Conservation (phyloP, 805 yeast genomes). For the Metschnikowia cerradonensis region DNA sequence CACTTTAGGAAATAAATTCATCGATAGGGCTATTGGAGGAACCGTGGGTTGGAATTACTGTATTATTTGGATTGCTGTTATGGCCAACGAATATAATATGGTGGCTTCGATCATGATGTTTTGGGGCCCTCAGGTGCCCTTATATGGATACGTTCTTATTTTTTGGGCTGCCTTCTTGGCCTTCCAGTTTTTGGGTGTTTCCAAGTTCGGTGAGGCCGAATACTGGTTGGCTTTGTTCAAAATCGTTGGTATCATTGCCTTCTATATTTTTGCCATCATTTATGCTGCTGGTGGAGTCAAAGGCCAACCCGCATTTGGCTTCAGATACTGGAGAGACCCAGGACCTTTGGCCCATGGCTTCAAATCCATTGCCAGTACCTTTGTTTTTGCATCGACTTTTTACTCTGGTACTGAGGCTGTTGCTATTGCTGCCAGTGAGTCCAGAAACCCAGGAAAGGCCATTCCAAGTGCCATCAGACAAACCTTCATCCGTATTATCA, state of each 20-base stretch:
- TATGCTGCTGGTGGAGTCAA: constrained; percentile 44
- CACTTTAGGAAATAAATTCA: constrained; percentile 46
- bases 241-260: constrained; percentile 44
- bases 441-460: constrained; percentile 54
- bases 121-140: constrained; percentile 51
- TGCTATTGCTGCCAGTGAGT: constrained; percentile 59
- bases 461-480: constrained; percentile 57
- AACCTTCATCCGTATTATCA: constrained; percentile 50
- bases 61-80: constrained; percentile 53
- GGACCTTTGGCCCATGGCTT: constrained; percentile 45
- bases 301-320: constrained; percentile 36
- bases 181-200: constrained; percentile 49
- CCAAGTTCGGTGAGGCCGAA: constrained; percentile 55
- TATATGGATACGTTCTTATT: constrained; percentile 52
- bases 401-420: constrained; percentile 57
- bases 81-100: constrained; percentile 53
- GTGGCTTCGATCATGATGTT: constrained; percentile 46
- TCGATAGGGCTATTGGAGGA: constrained; percentile 56
- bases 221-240: constrained; percentile 50
- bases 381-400: constrained; percentile 57
- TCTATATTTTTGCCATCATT: constrained; percentile 48
- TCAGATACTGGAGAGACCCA: constrained; percentile 41
- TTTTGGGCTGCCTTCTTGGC: constrained; percentile 49
- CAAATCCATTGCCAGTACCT: constrained; percentile 53
- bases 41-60: constrained; percentile 51